phyloP scores from a whole-genome alignment of 1,284 basidiomycete species.

The Trametes versicolor region DNA sequence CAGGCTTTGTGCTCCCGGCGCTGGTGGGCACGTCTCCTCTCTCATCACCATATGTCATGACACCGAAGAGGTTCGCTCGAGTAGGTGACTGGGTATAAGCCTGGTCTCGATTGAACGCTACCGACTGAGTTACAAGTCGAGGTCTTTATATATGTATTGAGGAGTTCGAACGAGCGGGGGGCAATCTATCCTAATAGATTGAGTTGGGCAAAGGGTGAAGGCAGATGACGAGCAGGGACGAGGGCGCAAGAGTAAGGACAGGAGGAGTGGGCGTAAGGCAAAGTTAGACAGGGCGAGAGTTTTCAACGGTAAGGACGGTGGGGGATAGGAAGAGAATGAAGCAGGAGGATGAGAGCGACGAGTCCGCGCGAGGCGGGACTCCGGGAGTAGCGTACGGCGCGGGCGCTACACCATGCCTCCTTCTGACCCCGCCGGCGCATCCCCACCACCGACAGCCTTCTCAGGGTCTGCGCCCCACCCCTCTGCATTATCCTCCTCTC shows the following conservation, averaged over 20 bases:
- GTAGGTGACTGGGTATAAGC: background rate
- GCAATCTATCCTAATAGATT: background rate
- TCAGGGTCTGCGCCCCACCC: background rate
- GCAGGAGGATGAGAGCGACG: no score
- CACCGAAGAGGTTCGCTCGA: constrained; percentile 7
- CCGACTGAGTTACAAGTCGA: constrained; percentile 3
- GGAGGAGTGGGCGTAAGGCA: no score
- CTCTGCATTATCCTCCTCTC: background rate
- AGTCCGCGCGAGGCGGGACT: no score
- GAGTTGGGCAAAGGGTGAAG: background rate
- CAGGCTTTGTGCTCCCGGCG: no score
- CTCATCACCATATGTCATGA: background rate
- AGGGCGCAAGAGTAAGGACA: no score
- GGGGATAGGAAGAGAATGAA: no score
- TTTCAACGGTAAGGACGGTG: no score
- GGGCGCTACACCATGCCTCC: background rate
- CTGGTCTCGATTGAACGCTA: constrained; percentile 4
- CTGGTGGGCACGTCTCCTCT: no score
- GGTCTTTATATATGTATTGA: background rate
- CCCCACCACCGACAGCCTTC: background rate
- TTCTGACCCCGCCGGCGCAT: background rate
- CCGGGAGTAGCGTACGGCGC: no score
- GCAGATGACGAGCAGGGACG: no score
- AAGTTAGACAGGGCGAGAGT: no score
- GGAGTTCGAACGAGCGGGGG: background rate